Percentiles rank a stretch among this genome's conserved stretches.
phyloP scores from a whole-genome alignment of 2,329 filamentous ascomycete genomes.

The Colletotrichum sp. region DNA sequence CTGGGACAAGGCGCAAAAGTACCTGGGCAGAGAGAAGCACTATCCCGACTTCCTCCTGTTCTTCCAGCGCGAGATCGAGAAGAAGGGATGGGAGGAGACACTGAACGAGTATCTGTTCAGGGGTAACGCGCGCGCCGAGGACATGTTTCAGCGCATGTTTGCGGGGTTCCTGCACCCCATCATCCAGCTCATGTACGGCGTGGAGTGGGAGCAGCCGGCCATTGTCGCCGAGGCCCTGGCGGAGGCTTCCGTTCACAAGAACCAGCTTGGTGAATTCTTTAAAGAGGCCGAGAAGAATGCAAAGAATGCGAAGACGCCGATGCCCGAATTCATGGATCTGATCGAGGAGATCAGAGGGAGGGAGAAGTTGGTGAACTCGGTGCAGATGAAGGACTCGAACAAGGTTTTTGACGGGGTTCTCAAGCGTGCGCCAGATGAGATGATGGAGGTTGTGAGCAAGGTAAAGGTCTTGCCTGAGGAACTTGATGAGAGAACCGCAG shows the following conservation, averaged over 20 bases:
- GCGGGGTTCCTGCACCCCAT: constrained; percentile 77
- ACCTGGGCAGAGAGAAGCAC: constrained; percentile 64
- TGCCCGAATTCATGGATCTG: constrained; percentile 60
- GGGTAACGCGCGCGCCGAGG: constrained; percentile 67
- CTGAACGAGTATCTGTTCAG: constrained; percentile 73
- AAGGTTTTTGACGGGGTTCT: constrained; percentile 75
- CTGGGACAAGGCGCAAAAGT: constrained; percentile 58
- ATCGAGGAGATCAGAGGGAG: constrained; percentile 64
- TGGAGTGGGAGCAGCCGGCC: constrained; percentile 83
- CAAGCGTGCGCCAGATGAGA: constrained; percentile 64
- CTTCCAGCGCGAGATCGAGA: constrained; percentile 77
- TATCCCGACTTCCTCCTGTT: constrained; percentile 80
- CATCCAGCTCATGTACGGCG: constrained; percentile 84
- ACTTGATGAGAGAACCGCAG: constrained; percentile 56
- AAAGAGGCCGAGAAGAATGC: constrained; percentile 54
- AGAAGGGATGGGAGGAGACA: constrained; percentile 63
- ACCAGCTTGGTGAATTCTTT: constrained; percentile 61
- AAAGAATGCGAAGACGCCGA: constrained; percentile 27
- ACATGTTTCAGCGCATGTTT: constrained; percentile 73
- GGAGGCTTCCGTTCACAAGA: constrained; percentile 73
- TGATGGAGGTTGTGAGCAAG: constrained; percentile 64
- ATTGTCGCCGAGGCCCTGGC: constrained; percentile 83
- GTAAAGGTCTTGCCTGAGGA: constrained; percentile 63
- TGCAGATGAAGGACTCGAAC: constrained; percentile 58
- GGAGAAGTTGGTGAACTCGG: constrained; percentile 59